Base-by-base conservation (phyloP, 2,329 filamentous ascomycete species). In the Periconia macrospinosa region DNA sequence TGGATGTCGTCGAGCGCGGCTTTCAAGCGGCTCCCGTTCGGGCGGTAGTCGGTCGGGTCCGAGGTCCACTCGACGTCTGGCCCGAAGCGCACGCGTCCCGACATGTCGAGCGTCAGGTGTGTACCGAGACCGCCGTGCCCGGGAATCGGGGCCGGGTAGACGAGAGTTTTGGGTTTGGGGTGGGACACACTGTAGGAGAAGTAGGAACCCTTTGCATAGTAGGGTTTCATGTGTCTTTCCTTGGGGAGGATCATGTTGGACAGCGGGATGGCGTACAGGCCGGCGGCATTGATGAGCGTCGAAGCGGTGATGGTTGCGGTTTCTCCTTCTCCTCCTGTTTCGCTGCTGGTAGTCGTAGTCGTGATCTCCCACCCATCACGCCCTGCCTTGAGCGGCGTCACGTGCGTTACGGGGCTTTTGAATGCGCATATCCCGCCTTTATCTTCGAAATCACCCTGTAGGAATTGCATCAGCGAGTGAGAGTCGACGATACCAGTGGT, bases 11-110 rank as follows among this genome's bases (percentile, higher is more conserved):
- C 78, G 0, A 96, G 73, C 0, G 92, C 92, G 40, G 83, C 79
- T 1, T 76, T 71, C 51, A 96, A 77, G 13, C 89, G 81, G 19
- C 78, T 78, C 1, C 79, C 76, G 60, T 85, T 91, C 15, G 89
- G 87, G 1, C 79, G 78, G n/a, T 96, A 79, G 65, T 96, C 86
- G 9, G 76, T 75, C 0, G 91, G 85, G 1, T 80, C 77, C 46
- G 88, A 83, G 0, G 96, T 88, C 94, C 94, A 97, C 72, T 97
- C 91, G 14, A 97, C 89, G 69, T 99, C 94, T 0, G 94, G 94
- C 0, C 94, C 94, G 73, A 99, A 99, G 37, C 91, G 88, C 42
- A 97, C 82, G 1, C 90, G 85, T 0, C 93, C 92, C 0, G 80
- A 83, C 76, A 97, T 82, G 72, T 99, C 94, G 53, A 97, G 83